Conservation (phyloP, 805 yeast genomes). For the Myxozyma melibiosi region DNA sequence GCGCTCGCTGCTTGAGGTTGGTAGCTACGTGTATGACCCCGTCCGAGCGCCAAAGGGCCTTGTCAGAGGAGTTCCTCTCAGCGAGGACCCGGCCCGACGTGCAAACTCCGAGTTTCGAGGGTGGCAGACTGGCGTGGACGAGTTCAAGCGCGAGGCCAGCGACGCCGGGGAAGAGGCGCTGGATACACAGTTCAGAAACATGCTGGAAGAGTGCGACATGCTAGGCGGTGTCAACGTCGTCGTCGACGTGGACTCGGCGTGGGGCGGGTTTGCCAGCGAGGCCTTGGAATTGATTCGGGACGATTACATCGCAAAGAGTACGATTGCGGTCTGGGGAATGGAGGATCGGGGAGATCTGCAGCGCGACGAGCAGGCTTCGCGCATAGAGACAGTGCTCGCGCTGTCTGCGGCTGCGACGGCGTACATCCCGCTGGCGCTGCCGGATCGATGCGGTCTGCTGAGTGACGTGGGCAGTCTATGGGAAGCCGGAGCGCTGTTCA, state of each 20-base stretch:
- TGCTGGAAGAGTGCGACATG: conserved; percentile 74
- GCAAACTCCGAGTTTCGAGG: conserved; percentile 35
- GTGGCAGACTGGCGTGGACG: conserved; percentile 59
- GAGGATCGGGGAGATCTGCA: conserved; percentile 30
- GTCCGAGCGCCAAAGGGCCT: conserved; percentile 40
- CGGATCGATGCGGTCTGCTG: background rate
- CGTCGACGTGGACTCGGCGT: conserved; percentile 73
- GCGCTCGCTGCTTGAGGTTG: conserved; percentile 53
- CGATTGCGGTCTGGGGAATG: conserved; percentile 53
- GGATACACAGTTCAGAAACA: conserved; percentile 60
- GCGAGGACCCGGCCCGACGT: background rate
- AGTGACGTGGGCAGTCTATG: conserved; percentile 13
- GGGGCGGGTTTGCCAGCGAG: conserved; percentile 75
- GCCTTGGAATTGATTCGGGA: conserved; percentile 62
- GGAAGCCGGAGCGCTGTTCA: conserved; percentile 28
- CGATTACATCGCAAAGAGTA: conserved; percentile 61
- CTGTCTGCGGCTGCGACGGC: conserved; percentile 24
- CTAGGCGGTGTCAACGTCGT: conserved; percentile 70
- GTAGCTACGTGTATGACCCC: conserved; percentile 62
- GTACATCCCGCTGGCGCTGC: conserved; percentile 31
- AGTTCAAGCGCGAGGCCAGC: conserved; percentile 49
- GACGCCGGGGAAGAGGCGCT: conserved; percentile 49
- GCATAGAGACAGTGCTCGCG: conserved; percentile 18
- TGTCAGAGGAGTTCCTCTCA: conserved; percentile 37
- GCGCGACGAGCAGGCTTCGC: conserved; percentile 12